Percentiles rank a stretch among this genome's conserved stretches.
Evolutionary conservation across 176 grass and related monocot species (phyloP).

Genomic region (Saccharum spontaneum): DNA sequence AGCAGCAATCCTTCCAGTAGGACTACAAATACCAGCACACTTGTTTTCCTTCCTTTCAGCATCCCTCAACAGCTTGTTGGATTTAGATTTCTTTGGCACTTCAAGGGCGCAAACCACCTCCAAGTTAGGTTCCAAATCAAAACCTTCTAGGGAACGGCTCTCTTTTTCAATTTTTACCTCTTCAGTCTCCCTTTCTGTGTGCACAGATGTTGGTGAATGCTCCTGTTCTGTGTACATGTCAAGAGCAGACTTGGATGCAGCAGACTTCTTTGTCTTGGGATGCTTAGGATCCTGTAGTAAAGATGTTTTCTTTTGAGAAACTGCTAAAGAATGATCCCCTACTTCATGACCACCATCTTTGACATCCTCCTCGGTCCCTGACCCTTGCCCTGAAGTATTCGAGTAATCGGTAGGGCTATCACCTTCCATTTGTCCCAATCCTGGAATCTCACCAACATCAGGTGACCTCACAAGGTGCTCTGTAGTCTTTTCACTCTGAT

Average conservation of each 20-base stretch:
- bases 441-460: conserved; percentile 42
- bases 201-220: conserved; percentile 20
- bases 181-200: conserved; percentile 32
- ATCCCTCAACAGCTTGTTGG: conserved; percentile 39
- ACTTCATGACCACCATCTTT: conserved; percentile 34
- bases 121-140: conserved; percentile 36
- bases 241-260: conserved; percentile 34
- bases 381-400: conserved; percentile 27
- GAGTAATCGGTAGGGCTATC: conserved; percentile 38
- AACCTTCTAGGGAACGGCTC: conserved; percentile 22
- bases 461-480: conserved; percentile 50
- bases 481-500: conserved; percentile 39
- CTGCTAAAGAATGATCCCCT: conserved; percentile 25
- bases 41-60: conserved; percentile 52
- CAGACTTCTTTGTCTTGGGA: conserved; percentile 39
- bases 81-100: conserved; percentile 41
- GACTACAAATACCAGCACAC: conserved; percentile 7
- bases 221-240: conserved; percentile 26
- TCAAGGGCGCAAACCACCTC: conserved; percentile 42
- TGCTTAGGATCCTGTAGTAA: conserved; percentile 31
- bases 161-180: conserved; percentile 43
- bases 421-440: conserved; percentile 34
- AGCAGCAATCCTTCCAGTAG: conserved; percentile 26
- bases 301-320: conserved; percentile 49
- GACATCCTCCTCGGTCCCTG: conserved; percentile 28